Conservation (phyloP, 306 rosid genomes). For the Medicago ruthenica region DNA sequence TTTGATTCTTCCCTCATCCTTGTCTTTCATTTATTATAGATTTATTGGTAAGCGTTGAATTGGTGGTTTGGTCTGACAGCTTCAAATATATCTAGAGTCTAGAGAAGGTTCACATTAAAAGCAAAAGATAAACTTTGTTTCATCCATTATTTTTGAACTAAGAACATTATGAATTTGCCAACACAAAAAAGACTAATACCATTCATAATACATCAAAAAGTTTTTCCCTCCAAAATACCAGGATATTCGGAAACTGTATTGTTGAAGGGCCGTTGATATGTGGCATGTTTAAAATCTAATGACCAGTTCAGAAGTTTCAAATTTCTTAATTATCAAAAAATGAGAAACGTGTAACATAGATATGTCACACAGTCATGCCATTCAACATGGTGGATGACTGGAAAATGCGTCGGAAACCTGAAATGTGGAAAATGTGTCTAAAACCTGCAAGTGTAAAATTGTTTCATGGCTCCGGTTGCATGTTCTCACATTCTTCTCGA, state of each 20-base stretch:
- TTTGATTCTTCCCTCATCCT: background rate
- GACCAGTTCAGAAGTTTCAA: slow-evolving; percentile 20
- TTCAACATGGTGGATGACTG: slow-evolving; percentile 18
- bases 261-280: slow-evolving; percentile 33
- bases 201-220: slow-evolving; percentile 6
- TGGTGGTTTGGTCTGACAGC: slow-evolving; percentile 17
- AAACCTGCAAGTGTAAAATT: slow-evolving; percentile 10
- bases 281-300: slow-evolving; percentile 16
- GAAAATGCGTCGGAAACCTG: slow-evolving; percentile 26
- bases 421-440: slow-evolving; percentile 16
- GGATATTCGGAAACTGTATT: background rate
- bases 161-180: background rate
- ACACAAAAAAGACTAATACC: slow-evolving; percentile 19
- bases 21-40: background rate
- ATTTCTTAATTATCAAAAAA: slow-evolving; percentile 42
- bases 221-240: background rate
- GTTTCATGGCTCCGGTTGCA: slow-evolving; percentile 87
- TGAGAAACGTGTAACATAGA: slow-evolving; percentile 26
- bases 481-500: slow-evolving; percentile 91
- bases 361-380: slow-evolving; percentile 32
- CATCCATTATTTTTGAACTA: slow-evolving; percentile 31
- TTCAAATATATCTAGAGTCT: background rate
- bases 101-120: background rate
- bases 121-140: slow-evolving; percentile 7
- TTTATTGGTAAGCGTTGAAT: background rate